These are phyloP conservation scores for Cenchrus purpureus DNA, from an alignment of 176 grass and related monocot species.

Conservation along the genomic window DNA sequence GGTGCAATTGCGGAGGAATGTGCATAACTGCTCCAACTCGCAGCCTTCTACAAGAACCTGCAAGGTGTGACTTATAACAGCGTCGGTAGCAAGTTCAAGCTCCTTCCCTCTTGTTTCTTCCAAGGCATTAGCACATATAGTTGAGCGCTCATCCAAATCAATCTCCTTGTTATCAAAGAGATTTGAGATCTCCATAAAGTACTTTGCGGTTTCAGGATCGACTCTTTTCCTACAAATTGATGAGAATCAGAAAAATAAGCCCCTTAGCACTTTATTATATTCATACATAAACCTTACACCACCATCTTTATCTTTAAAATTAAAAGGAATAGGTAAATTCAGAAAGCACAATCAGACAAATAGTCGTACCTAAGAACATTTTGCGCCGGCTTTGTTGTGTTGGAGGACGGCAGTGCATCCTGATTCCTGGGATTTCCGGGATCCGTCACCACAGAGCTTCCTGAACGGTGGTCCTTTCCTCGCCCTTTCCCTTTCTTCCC, in stretches of 20 bases:
- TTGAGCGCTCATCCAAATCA: constrained; percentile 70
- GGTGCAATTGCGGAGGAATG: constrained; percentile 67
- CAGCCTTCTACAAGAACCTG: constrained; percentile 78
- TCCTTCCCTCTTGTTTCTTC: constrained; percentile 96
- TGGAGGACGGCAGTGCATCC: background rate
- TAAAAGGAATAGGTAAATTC: background rate
- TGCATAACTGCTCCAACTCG: constrained; percentile 78
- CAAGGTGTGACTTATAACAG: constrained; percentile 76
- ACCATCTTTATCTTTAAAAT: background rate
- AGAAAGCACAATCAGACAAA: background rate
- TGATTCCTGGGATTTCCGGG: constrained; percentile 18
- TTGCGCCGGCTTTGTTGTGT: constrained; percentile 35
- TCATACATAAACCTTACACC: background rate
- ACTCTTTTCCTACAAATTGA: constrained; percentile 67
- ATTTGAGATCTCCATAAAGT: constrained; percentile 86
- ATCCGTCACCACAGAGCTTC: constrained; percentile 16
- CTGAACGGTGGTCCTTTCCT: background rate
- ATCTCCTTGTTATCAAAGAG: constrained; percentile 75
- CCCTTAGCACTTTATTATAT: constrained; percentile 21
- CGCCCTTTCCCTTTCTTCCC: constrained; percentile 37
- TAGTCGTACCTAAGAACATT: constrained; percentile 55
- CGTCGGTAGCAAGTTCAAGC: constrained; percentile 77
- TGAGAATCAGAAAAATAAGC: constrained; percentile 29
- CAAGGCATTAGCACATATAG: constrained; percentile 85
- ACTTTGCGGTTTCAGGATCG: constrained; percentile 88